Base-by-base conservation (phyloP, 2,329 filamentous ascomycete genomes). In the Neopestalotiopsis rosae region DNA sequence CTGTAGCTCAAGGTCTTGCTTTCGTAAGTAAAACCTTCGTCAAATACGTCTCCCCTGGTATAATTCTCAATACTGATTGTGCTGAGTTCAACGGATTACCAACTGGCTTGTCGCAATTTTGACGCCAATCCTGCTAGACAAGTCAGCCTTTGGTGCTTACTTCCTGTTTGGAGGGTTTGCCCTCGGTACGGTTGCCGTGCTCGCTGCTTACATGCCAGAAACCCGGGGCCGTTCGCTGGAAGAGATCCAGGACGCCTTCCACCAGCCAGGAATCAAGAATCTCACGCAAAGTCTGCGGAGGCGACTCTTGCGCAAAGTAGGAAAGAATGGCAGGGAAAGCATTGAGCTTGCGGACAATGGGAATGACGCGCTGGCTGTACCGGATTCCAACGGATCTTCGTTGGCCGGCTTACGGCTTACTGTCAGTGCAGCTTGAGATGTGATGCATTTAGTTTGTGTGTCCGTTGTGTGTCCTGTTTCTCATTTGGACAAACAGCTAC, bases 211-310 rank as follows among this genome's bases (percentile, higher is more conserved):
- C 61, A 88, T 88, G 85, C 84, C 82, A 0, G 86, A 87, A 72
- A 87, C 85, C 0, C 79, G 82, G 30, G 85, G 85, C 0, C 75
- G 78, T 12, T 81, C 81, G 0, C 77, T 88, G n/a, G 84, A 86
- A 65, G 79, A 82, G 58, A 87, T 87, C 62, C 82, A 87, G 65
- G 78, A 81, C 13, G 81, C 83, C 0, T 87, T 87, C 68, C 79
- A 81, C 14, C 65, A 67, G 14, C 65, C 57, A 5, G 65, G 65
- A 13, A 14, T 67, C 17, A 59, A 67, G 52, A 61, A 56, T 66
- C 7, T 67, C 6, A 24, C 32, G 3, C 10, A 24, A 13, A 40
- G 34, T 24, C 20, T 67, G 28, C 65, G 65, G 20, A 13, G 65
- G 10, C 32, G 65, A n/a, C 20, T 32, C 12, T 45, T n/a, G 12